A percentile compares a stretch with the other conserved stretches of the same genome.
Evolutionary conservation across 257 asterid species (phyloP).

Genomic region (Jaltomata sinuosa): DNA sequence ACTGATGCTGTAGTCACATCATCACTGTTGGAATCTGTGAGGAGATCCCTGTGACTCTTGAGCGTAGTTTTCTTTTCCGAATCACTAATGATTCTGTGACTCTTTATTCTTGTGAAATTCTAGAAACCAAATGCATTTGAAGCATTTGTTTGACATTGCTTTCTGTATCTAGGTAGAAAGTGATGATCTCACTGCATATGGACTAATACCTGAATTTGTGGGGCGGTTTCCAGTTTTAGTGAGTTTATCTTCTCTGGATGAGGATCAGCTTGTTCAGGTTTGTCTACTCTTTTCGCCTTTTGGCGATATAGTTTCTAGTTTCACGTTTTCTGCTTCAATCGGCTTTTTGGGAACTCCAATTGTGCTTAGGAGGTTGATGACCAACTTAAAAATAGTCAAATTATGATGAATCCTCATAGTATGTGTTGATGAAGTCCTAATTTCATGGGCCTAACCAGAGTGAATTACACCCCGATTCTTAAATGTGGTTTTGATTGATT

Average conservation of each 20-base stretch:
- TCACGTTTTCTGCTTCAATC: not conserved
- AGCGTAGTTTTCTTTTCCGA: not conserved
- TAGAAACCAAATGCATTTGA: conserved; percentile 3
- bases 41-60: conserved; percentile 9
- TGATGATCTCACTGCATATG: conserved; percentile 81
- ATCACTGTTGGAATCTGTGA: conserved; percentile 71
- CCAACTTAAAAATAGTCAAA: not conserved
- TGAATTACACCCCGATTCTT: not conserved
- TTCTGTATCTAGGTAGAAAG: conserved; percentile 68
- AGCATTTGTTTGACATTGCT: conserved; percentile 8
- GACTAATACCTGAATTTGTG: conserved; percentile 94
- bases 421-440: not conserved
- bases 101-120: not conserved
- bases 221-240: conserved; percentile 86
- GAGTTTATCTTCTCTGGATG: conserved; percentile 75
- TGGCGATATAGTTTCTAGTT: not conserved
- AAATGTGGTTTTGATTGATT: not conserved
- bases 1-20: conserved; percentile 56
- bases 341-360: not conserved
- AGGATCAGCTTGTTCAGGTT: conserved; percentile 87
- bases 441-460: not conserved
- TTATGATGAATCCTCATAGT: not conserved
- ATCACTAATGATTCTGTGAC: not conserved
- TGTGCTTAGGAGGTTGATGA: not conserved
- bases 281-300: conserved; percentile 9